phyloP scores from a whole-genome alignment of 73 alveolate species.

The Paramecium caudatum region DNA sequence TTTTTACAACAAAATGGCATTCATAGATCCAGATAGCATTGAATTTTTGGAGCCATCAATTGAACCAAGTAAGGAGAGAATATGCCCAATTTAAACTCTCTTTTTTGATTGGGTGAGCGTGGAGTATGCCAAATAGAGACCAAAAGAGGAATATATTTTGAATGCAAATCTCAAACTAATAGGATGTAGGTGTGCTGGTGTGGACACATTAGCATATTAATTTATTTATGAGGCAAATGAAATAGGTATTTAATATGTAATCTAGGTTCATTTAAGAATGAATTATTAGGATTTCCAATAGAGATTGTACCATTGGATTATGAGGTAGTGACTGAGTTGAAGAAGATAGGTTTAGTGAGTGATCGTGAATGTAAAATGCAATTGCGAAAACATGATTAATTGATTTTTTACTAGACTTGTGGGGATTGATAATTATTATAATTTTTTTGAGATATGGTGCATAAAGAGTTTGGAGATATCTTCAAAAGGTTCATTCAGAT shows the following conservation, averaged over 20 bases:
- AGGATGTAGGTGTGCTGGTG: conserved; percentile 32
- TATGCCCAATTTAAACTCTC: conserved; percentile 10
- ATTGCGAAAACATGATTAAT: conserved; percentile 28
- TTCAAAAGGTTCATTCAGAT: not conserved
- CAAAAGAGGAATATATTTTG: not conserved
- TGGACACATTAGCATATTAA: conserved; percentile 48
- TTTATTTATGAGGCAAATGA: conserved; percentile 26
- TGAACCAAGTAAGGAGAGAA: not conserved
- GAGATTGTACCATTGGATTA: conserved; percentile 32
- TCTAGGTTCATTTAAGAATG: conserved; percentile 36
- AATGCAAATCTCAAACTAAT: not conserved
- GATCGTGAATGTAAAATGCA: conserved; percentile 18
- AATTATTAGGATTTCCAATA: conserved; percentile 17
- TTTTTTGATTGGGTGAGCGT: conserved; percentile 51
- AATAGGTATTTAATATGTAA: conserved; percentile 6
- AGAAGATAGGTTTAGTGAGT: conserved; percentile 1
- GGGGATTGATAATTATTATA: conserved; percentile 45
- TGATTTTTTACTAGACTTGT: not conserved
- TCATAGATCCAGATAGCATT: conserved; percentile 14
- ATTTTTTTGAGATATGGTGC: not conserved
- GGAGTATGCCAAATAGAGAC: conserved; percentile 1
- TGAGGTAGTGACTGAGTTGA: conserved; percentile 49
- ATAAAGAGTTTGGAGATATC: not conserved
- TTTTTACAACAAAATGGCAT: conserved; percentile 32
- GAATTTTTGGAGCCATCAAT: conserved; percentile 19